These are phyloP conservation scores for Fraxinus quadrangulata DNA, from an alignment of 257 asterid genomes.

Conservation along the genomic window DNA sequence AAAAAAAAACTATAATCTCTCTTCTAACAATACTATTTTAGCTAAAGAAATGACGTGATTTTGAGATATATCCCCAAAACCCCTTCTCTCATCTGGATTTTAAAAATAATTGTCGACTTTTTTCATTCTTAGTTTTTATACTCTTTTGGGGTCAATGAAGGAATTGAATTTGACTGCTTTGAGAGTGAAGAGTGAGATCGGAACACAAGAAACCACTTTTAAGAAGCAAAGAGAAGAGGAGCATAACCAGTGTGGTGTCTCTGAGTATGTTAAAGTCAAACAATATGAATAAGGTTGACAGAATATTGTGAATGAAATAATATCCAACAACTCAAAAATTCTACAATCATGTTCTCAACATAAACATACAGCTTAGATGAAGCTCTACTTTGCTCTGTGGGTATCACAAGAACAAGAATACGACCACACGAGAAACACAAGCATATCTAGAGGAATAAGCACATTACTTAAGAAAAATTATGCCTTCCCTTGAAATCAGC, in stretches of 20 bases:
- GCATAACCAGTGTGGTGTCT: neutral
- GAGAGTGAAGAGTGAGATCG: neutral
- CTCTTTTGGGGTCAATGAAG: neutral
- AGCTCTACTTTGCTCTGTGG: neutral
- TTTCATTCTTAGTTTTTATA: neutral
- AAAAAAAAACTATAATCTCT: too few relatives aligned
- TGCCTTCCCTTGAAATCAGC: neutral
- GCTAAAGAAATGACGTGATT: too few relatives aligned
- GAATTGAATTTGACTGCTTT: neutral
- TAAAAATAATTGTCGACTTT: neutral
- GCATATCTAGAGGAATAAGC: slow-evolving; percentile 10
- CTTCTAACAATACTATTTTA: too few relatives aligned
- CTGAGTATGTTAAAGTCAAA: neutral
- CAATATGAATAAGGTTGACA: neutral
- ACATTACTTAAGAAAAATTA: neutral
- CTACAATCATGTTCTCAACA: neutral
- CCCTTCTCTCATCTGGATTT: too few relatives aligned
- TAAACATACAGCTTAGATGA: neutral
- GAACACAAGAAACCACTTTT: neutral
- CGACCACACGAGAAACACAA: neutral
- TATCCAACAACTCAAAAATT: neutral
- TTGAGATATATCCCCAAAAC: too few relatives aligned
- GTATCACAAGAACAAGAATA: neutral
- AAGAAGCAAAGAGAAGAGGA: neutral
- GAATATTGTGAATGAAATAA: neutral